These are phyloP conservation scores for Hemileccinum rubropunctum DNA, from an alignment of 768 basidiomycete species.

Conservation along the genomic window DNA sequence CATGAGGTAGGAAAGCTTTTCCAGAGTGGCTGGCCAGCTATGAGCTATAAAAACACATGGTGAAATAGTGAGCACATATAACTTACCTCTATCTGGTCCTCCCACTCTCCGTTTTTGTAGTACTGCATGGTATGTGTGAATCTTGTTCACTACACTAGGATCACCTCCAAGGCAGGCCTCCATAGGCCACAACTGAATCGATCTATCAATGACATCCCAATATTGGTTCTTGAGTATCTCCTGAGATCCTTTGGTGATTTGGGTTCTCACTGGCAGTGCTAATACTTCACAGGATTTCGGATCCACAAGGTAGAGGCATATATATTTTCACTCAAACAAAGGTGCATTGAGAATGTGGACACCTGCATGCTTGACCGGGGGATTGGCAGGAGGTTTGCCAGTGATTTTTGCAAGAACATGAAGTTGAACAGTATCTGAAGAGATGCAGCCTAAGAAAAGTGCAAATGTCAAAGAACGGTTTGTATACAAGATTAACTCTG, in stretches of 20 bases:
- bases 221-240: conserved; percentile 89
- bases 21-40: conserved; percentile 88
- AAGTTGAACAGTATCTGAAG: conserved; percentile 68
- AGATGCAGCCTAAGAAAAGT: conserved; percentile 41
- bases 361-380: conserved; percentile 73
- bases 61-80: not conserved
- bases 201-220: conserved; percentile 78
- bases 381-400: conserved; percentile 67
- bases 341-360: conserved; percentile 83
- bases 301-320: conserved; percentile 69
- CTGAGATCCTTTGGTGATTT: conserved; percentile 74
- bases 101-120: conserved; percentile 81
- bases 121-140: conserved; percentile 84
- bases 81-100: conserved; percentile 81
- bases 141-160: conserved; percentile 85
- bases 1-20: conserved; percentile 85
- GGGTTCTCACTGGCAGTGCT: conserved; percentile 60
- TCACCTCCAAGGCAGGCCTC: conserved; percentile 91
- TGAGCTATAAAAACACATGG: conserved; percentile 47
- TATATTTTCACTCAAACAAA: conserved; percentile 78
- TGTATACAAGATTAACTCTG: not conserved
- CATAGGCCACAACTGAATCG: conserved; percentile 74
- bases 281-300: conserved; percentile 62
- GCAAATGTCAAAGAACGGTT: conserved; percentile 5
- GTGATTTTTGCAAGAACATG: conserved; percentile 77